Evolutionary conservation across 345 rosid species (phyloP).

Genomic region (Pistacia integerrima): DNA sequence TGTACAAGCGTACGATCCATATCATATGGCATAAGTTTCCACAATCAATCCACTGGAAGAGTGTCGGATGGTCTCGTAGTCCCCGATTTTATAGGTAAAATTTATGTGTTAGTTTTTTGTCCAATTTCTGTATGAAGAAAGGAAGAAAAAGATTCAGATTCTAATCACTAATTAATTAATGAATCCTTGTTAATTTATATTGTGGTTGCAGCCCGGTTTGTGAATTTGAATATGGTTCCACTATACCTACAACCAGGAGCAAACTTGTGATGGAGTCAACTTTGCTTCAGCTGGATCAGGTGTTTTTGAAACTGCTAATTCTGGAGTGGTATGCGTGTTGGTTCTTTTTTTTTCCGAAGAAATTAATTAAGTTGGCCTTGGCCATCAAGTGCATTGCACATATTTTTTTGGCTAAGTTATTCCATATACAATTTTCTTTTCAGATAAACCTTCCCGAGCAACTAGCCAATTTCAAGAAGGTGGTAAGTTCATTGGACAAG

Average conservation of each 20-base stretch:
- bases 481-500: not conserved
- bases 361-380: not conserved
- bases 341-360: not conserved
- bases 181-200: not conserved
- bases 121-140: no score
- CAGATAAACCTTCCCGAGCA: slow-evolving; percentile 18
- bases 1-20: not conserved
- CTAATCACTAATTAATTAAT: not conserved
- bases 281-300: slow-evolving; percentile 27
- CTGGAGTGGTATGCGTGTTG: slow-evolving; percentile 2
- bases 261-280: slow-evolving; percentile 21
- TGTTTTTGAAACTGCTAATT: slow-evolving; percentile 2
- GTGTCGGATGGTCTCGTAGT: slow-evolving; percentile 8
- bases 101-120: no score
- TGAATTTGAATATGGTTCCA: slow-evolving; percentile 5
- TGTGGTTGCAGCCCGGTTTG: slow-evolving; percentile 6
- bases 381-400: not conserved
- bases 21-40: not conserved
- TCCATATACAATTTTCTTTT: not conserved
- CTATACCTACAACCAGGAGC: slow-evolving; percentile 20
- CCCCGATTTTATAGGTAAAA: slow-evolving; percentile 13
- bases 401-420: not conserved
- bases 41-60: not conserved
- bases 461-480: slow-evolving; percentile 10
- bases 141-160: not conserved